Evolutionary conservation across 2,329 filamentous ascomycete species (phyloP).

Genomic region (Aspergillus vadensis): DNA sequence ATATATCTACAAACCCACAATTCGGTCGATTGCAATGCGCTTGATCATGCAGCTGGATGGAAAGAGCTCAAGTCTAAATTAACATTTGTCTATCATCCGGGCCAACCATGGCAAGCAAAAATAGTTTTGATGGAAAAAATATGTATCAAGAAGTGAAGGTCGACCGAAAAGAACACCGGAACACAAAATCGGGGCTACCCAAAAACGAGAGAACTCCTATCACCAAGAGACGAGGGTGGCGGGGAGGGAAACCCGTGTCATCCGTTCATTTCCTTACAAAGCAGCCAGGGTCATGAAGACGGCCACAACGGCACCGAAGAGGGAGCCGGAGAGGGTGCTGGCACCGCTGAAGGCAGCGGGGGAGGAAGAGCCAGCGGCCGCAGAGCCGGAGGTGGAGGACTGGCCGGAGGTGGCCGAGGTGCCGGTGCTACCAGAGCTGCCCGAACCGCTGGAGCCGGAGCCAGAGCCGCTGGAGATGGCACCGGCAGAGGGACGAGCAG

Average conservation of each 20-base stretch:
- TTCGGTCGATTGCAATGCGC: not conserved
- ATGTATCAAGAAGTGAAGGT: conserved; percentile 3
- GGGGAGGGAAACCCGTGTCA: too few species aligned
- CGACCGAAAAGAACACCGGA: not conserved
- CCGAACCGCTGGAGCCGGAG: conserved; percentile 9
- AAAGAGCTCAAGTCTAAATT: not conserved
- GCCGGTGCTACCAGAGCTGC: conserved; percentile 16
- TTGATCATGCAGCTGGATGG: not conserved
- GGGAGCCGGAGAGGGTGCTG: conserved; percentile 19
- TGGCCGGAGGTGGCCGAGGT: conserved; percentile 11
- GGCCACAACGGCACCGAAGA: conserved; percentile 18
- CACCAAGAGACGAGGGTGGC: too few species aligned
- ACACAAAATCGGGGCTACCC: not conserved
- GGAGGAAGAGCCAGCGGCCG: conserved; percentile 10
- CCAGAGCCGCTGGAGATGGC: not conserved
- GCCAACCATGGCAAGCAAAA: not conserved
- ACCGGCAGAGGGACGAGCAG: conserved; percentile 4
- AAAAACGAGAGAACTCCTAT: not conserved
- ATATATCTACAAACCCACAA: too few species aligned
- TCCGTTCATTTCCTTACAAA: conserved; percentile 7
- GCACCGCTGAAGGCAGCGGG: conserved; percentile 11
- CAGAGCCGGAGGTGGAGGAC: conserved; percentile 13
- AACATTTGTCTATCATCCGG: conserved; percentile 4
- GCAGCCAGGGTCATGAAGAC: conserved; percentile 13
- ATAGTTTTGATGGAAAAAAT: not conserved